Evolutionary conservation across 176 grass and related monocot species (phyloP).

Genomic region (Oryza glaberrima): DNA sequence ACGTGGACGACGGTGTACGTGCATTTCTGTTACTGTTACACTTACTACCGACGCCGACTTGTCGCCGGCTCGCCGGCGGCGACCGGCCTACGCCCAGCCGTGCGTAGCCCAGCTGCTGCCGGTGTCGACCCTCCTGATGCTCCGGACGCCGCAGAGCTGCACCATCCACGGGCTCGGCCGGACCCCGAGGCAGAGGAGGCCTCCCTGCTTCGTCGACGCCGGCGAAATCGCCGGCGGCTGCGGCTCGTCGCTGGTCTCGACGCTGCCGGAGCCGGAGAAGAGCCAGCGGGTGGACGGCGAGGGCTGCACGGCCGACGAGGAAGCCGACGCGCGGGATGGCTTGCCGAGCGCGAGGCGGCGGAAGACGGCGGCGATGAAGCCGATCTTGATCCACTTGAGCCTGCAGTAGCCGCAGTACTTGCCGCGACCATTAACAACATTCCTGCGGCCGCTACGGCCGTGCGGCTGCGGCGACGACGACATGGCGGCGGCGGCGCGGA

Average conservation of each 20-base stretch:
- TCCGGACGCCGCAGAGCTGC: slow-evolving; percentile 37
- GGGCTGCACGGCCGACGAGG: slow-evolving; percentile 37
- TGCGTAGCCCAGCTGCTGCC: slow-evolving; percentile 29
- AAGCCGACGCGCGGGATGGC: neutral
- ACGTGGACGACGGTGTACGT: slow-evolving; percentile 6
- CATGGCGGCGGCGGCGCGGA: neutral
- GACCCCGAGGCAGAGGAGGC: slow-evolving; percentile 34
- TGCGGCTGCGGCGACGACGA: neutral
- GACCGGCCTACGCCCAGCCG: slow-evolving; percentile 34
- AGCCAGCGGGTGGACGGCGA: slow-evolving; percentile 60
- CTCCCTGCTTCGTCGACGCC: neutral
- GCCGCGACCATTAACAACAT: neutral
- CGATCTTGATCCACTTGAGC: slow-evolving; percentile 47
- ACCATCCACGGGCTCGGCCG: slow-evolving; percentile 41
- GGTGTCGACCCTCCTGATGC: neutral
- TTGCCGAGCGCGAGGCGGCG: slow-evolving; percentile 40
- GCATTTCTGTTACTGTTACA: neutral
- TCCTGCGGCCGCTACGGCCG: slow-evolving; percentile 12
- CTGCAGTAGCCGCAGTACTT: slow-evolving; percentile 41
- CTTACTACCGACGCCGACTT: slow-evolving; percentile 9
- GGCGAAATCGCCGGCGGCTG: neutral
- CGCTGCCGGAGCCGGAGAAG: slow-evolving; percentile 35
- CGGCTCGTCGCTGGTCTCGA: neutral
- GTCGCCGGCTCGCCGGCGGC: neutral
- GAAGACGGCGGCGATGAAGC: slow-evolving; percentile 55